Percentiles rank a stretch among this genome's conserved stretches.
These are phyloP conservation scores for Staphylotrichum longicolle DNA, from an alignment of 495 filamentous ascomycete species.

Conservation along the genomic window DNA sequence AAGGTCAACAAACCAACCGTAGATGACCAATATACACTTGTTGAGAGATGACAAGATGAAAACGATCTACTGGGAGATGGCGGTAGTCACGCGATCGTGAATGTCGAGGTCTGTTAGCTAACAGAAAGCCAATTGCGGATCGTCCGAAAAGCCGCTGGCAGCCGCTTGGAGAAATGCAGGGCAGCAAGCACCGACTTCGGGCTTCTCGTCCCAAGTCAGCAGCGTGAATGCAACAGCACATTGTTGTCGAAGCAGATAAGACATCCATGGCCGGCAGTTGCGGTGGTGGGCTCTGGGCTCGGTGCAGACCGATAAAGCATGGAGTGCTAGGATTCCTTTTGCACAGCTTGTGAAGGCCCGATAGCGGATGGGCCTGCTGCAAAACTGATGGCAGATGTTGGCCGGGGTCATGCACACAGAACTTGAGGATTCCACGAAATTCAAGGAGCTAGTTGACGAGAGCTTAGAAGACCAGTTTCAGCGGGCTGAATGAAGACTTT, in stretches of 20 bases:
- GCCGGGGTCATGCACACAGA: not conserved
- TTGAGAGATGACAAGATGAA: conserved; percentile 10
- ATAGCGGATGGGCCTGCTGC: not conserved
- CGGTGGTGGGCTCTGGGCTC: not conserved
- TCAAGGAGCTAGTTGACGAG: not conserved
- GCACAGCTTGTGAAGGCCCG: not conserved
- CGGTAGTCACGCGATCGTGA: conserved; percentile 29
- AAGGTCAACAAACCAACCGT: not conserved
- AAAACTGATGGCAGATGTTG: not conserved
- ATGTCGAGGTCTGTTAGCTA: conserved; percentile 30
- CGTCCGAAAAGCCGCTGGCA: conserved; percentile 27
- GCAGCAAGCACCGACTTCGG: conserved; percentile 31
- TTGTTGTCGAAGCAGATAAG: conserved; percentile 9
- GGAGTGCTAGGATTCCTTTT: not conserved
- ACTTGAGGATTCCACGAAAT: not conserved
- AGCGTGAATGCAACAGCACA: conserved; percentile 15
- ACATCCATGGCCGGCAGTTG: conserved; percentile 3
- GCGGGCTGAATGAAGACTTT: not conserved
- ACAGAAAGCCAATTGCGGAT: conserved; percentile 34
- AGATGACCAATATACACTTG: conserved; percentile 1
- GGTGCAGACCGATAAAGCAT: conserved; percentile 2
- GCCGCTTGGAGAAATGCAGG: conserved; percentile 5
- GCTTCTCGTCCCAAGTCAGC: conserved; percentile 7
- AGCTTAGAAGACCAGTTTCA: not conserved
- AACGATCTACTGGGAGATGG: conserved; percentile 13